Conservation (phyloP, 345 rosid genomes). For the Populus alba region DNA sequence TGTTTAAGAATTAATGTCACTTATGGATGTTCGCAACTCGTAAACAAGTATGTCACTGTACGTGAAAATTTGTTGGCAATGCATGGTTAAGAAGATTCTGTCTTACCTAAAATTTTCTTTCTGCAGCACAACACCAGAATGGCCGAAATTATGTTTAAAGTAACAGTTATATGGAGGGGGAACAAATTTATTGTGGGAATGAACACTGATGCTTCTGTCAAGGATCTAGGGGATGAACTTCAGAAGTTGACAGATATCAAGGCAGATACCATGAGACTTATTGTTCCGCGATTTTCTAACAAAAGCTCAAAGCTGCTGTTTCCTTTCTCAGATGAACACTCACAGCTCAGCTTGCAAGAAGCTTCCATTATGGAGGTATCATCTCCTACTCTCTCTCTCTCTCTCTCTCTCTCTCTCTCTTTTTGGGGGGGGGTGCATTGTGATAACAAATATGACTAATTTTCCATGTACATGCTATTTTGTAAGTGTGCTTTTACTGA, state of each 20-base stretch:
- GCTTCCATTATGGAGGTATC: constrained; percentile 57
- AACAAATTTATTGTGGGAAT: constrained; percentile 57
- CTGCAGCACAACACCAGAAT: constrained; percentile 42
- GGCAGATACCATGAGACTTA: constrained; percentile 67
- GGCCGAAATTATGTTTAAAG: constrained; percentile 29
- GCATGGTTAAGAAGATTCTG: neutral
- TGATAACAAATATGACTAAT: no score
- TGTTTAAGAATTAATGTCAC: neutral
- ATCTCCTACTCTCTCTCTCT: neutral
- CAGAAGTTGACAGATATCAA: constrained; percentile 65
- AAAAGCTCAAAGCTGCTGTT: constrained; percentile 66
- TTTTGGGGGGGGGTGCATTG: no score
- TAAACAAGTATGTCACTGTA: neutral
- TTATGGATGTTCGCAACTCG: no score
- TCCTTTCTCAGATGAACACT: constrained; percentile 69
- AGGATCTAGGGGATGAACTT: constrained; percentile 68
- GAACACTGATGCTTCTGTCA: constrained; percentile 46
- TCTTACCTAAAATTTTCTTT: constrained; percentile 3
- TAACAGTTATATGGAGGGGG: constrained; percentile 71
- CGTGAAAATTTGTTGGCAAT: neutral
- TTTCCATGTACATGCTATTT: no score
- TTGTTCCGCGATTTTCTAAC: constrained; percentile 52
- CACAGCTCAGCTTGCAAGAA: constrained; percentile 50
- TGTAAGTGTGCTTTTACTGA: no score
- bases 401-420: no score